Conservation (phyloP, 2,329 filamentous ascomycete genomes). For the Atkinsonella hypoxylon region DNA sequence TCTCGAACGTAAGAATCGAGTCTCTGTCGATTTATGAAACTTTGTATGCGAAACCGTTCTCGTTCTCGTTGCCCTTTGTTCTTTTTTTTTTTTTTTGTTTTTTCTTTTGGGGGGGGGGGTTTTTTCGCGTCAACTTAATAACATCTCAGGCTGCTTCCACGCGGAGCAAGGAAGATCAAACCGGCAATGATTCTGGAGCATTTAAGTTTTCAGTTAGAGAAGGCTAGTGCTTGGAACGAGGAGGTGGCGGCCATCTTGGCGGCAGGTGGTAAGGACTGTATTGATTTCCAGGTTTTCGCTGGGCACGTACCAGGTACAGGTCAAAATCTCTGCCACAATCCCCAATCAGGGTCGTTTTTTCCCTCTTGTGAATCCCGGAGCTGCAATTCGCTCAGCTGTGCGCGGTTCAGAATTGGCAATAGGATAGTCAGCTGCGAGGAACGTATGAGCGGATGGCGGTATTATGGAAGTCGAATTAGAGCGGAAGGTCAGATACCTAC, state of each 20-base stretch:
- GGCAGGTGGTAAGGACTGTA: constrained; percentile 1
- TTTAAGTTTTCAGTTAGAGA: background rate
- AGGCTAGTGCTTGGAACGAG: background rate
- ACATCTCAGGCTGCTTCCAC: background rate
- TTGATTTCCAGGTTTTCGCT: constrained; percentile 2
- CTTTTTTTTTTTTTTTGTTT: too few relatives aligned
- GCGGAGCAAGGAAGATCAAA: background rate
- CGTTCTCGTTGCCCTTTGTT: background rate
- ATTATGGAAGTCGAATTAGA: background rate
- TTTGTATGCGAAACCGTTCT: background rate
- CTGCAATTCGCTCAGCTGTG: background rate
- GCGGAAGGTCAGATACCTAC: background rate
- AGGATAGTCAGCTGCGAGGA: background rate
- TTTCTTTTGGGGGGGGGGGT: too few relatives aligned
- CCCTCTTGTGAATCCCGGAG: background rate
- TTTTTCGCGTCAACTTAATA: too few relatives aligned
- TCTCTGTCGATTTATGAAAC: background rate
- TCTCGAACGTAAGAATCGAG: background rate
- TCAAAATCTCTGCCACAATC: constrained; percentile 2
- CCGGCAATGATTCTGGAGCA: constrained; percentile 2
- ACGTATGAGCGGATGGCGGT: background rate
- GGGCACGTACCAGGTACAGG: constrained; percentile 6
- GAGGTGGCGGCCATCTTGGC: constrained; percentile 1
- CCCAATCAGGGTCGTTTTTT: background rate
- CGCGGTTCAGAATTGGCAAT: background rate